Evolutionary conservation across 306 rosid genomes (phyloP).

Genomic region (Neltuma alba): DNA sequence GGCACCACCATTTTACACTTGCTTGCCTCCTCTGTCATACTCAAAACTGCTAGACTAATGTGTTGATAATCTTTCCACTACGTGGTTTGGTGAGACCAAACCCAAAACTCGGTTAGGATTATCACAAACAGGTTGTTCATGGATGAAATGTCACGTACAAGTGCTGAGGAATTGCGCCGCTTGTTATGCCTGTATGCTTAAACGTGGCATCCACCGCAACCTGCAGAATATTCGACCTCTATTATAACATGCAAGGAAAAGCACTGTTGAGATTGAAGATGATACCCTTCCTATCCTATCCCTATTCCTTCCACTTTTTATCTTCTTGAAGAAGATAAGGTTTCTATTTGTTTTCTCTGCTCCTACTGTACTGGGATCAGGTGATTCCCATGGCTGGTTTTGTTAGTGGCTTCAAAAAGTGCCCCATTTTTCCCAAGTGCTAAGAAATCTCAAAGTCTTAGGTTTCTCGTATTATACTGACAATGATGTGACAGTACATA

Average conservation of each 20-base stretch:
- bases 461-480: constrained; percentile 3
- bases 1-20: background rate
- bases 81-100: background rate
- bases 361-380: background rate
- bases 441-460: constrained; percentile 4
- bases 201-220: background rate
- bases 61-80: background rate
- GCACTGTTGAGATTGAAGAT: constrained; percentile 19
- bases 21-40: background rate
- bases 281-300: constrained; percentile 49
- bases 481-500: constrained; percentile 19
- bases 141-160: background rate
- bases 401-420: background rate
- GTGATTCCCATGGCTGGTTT: background rate
- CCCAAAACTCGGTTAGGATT: background rate
- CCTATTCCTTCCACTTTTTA: constrained; percentile 18
- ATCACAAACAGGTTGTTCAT: background rate
- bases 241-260: background rate
- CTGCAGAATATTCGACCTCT: background rate
- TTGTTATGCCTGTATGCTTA: background rate
- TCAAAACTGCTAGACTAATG: too few species aligned
- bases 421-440: constrained; percentile 23
- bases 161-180: background rate
- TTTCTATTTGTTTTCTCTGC: constrained; percentile 17
- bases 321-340: constrained; percentile 22